These are phyloP conservation scores for Datisca glomerata DNA, from an alignment of 306 rosid genomes.

Conservation along the genomic window DNA sequence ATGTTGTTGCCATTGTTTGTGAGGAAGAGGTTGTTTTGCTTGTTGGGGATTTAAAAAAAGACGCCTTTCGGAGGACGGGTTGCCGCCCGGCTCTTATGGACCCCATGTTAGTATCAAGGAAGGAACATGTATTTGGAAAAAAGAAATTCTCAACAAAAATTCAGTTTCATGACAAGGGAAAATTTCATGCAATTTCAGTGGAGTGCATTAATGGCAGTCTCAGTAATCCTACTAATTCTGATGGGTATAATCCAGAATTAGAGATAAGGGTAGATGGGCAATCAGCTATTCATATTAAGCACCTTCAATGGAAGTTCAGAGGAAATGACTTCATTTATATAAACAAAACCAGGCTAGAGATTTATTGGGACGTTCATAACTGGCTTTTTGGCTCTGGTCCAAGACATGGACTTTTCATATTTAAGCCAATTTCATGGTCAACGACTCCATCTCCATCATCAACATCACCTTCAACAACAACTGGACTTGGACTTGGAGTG, in stretches of 20 bases:
- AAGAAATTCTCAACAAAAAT: slow-evolving; percentile 50
- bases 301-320: slow-evolving; percentile 93
- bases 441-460: slow-evolving; percentile 20
- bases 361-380: slow-evolving; percentile 91
- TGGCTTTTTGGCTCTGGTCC: slow-evolving; percentile 80
- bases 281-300: slow-evolving; percentile 57
- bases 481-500: slow-evolving; percentile 12
- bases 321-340: slow-evolving; percentile 58
- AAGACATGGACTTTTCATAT: slow-evolving; percentile 67
- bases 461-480: slow-evolving; percentile 14
- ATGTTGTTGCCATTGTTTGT: slow-evolving; percentile 68
- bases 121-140: slow-evolving; percentile 69
- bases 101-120: slow-evolving; percentile 54
- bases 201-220: slow-evolving; percentile 41
- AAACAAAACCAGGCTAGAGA: slow-evolving; percentile 51
- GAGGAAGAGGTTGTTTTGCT: slow-evolving; percentile 58
- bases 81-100: slow-evolving; percentile 60
- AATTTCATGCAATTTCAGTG: slow-evolving; percentile 49
- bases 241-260: slow-evolving; percentile 64
- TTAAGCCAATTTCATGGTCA: slow-evolving; percentile 43
- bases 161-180: slow-evolving; percentile 45
- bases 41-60: slow-evolving; percentile 72
- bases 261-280: slow-evolving; percentile 80
- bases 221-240: slow-evolving; percentile 9
- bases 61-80: slow-evolving; percentile 52